A percentile compares a stretch with the other conserved stretches of the same genome.
Conservation (phyloP, 305 asterid species). For the Fraxinus platypoda region DNA sequence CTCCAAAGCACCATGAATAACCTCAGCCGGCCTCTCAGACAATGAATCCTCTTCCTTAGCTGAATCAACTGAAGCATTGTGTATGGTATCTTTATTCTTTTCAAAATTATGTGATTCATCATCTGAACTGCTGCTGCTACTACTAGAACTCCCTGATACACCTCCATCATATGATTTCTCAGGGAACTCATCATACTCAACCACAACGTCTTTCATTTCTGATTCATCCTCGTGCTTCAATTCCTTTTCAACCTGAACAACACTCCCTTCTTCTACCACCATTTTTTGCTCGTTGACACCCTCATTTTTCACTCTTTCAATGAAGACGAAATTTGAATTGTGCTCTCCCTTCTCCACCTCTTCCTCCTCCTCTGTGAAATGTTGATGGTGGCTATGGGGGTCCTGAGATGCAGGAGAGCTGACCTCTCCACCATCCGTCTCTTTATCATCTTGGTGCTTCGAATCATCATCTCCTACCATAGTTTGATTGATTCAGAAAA, state of each 20-base stretch:
- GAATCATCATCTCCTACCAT: constrained; percentile 39
- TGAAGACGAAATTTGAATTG: neutral
- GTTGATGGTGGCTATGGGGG: constrained; percentile 7
- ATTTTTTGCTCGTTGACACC: neutral
- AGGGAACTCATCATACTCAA: constrained; percentile 15
- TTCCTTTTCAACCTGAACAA: constrained; percentile 38
- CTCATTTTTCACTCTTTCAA: constrained; percentile 11
- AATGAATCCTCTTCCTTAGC: constrained; percentile 6
- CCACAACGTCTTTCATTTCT: neutral
- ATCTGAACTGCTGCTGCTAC: constrained; percentile 41
- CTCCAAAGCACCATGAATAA: neutral
- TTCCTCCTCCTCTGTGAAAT: constrained; percentile 13
- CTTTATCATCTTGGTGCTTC: constrained; percentile 33
- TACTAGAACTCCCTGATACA: constrained; percentile 37
- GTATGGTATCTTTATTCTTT: constrained; percentile 12
- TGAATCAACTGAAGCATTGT: constrained; percentile 23
- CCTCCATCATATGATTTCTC: constrained; percentile 32
- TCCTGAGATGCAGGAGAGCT: constrained; percentile 23
- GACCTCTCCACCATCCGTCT: constrained; percentile 25
- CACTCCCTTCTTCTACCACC: constrained; percentile 22
- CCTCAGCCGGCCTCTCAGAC: constrained; percentile 10
- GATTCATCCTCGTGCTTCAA: constrained; percentile 25
- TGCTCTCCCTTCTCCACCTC: constrained; percentile 6
- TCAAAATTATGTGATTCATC: constrained; percentile 31
- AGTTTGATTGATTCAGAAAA: constrained; percentile 28